phyloP scores from a whole-genome alignment of 331 rosid genomes.

The Stylosanthes scabra region DNA sequence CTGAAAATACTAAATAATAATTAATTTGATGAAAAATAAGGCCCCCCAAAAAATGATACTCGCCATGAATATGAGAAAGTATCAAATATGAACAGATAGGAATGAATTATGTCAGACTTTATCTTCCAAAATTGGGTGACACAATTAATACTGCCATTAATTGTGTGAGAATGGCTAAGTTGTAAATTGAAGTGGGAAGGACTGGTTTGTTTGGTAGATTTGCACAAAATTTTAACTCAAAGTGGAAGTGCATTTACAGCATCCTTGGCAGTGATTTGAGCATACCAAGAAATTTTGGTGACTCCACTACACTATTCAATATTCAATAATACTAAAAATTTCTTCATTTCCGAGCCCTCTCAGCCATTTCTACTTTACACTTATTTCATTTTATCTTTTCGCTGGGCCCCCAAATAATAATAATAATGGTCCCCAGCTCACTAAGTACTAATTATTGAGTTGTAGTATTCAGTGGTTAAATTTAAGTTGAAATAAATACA shows the following conservation, averaged over 20 bases:
- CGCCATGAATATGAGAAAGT: too few relatives aligned
- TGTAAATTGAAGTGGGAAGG: background rate
- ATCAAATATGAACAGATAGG: conserved; percentile 38
- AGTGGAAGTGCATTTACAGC: background rate
- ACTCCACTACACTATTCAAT: too few relatives aligned
- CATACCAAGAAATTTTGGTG: background rate
- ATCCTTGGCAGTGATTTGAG: background rate
- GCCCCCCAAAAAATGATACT: background rate
- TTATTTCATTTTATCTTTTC: too few relatives aligned
- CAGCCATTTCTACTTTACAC: background rate
- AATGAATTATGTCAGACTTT: conserved; percentile 50
- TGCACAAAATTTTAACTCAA: background rate
- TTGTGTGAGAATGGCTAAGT: conserved; percentile 27
- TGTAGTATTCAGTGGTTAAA: too few relatives aligned
- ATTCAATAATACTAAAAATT: background rate
- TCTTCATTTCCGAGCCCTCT: conserved; percentile 26
- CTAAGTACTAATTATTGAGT: background rate
- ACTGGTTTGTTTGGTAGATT: conserved; percentile 2
- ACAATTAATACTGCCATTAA: conserved; percentile 53
- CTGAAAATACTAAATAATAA: too few relatives aligned
- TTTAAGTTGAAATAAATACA: too few relatives aligned
- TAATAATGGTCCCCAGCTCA: conserved; percentile 29
- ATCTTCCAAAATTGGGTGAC: conserved; percentile 45
- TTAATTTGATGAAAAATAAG: too few relatives aligned
- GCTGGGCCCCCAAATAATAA: background rate